Evolutionary conservation across 2,329 filamentous ascomycete genomes (phyloP).

Genomic region (Pseudopyrenochaeta lycopersici): DNA sequence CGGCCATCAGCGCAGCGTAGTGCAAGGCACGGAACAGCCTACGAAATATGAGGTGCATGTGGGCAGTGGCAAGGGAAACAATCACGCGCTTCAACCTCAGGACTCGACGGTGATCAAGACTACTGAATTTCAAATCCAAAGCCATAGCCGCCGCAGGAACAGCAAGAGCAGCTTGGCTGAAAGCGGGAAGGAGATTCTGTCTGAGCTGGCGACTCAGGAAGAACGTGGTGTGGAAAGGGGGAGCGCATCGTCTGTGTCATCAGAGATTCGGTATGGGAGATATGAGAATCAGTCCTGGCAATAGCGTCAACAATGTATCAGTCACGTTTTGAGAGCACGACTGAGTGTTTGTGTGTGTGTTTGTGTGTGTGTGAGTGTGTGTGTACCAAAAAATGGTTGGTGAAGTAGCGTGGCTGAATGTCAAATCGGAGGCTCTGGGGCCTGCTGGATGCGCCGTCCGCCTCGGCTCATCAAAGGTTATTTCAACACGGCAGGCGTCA

Average conservation of each 20-base stretch:
- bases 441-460: too few relatives aligned
- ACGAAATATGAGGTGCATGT: conserved; percentile 26
- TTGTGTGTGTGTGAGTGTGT: too few relatives aligned
- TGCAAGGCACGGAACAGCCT: conserved; percentile 8
- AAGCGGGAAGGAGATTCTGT: conserved; percentile 23
- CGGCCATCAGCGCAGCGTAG: conserved; percentile 13
- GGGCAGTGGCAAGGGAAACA: conserved; percentile 14
- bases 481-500: too few relatives aligned
- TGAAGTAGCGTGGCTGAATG: too few relatives aligned
- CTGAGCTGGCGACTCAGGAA: conserved; percentile 11
- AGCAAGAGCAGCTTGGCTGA: conserved; percentile 21
- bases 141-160: conserved; percentile 18
- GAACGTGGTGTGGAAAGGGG: conserved; percentile 12
- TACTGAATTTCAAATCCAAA: conserved; percentile 29
- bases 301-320: conserved; percentile 4
- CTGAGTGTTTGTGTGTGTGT: too few relatives aligned
- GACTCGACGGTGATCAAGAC: conserved; percentile 23
- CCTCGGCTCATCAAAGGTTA: too few relatives aligned
- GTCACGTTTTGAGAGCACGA: too few relatives aligned
- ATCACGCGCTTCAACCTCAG: conserved; percentile 6
- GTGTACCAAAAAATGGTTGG: too few relatives aligned
- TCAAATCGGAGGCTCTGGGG: too few relatives aligned
- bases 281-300: conserved; percentile 9
- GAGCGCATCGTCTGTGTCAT: conserved; percentile 22
- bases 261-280: conserved; percentile 17